phyloP scores from a whole-genome alignment of 1,284 basidiomycete species.

The Paramarasmius palmivorus region DNA sequence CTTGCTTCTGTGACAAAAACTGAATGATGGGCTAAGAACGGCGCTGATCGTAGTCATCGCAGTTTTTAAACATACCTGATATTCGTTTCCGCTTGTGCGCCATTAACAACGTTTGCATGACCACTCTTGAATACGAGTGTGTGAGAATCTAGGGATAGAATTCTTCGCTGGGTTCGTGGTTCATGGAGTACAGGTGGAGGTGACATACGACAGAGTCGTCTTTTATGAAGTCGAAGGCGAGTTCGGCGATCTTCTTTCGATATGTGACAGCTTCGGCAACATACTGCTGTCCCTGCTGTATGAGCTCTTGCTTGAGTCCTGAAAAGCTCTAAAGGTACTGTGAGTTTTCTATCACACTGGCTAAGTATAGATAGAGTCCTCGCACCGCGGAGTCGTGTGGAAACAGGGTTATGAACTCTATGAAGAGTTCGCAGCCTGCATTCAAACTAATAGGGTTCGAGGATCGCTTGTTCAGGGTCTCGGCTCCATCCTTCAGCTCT shows the following conservation, averaged over 20 bases:
- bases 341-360: constrained; percentile 12
- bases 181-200: constrained; percentile 7
- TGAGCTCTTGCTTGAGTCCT: constrained; percentile 80
- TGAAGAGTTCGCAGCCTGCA: constrained; percentile 90
- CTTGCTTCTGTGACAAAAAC: constrained; percentile 98
- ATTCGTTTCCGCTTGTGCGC: constrained; percentile 92
- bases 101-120: constrained; percentile 88
- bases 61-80: constrained; percentile 44
- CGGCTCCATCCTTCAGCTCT: constrained; percentile 76
- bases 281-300: constrained; percentile 77
- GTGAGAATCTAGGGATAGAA: constrained; percentile 79
- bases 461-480: constrained; percentile 61
- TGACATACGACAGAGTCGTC: constrained; percentile 83
- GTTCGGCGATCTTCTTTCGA: constrained; percentile 86
- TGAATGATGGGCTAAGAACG: constrained; percentile 22
- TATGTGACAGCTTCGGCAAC: constrained; percentile 82
- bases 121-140: constrained; percentile 94
- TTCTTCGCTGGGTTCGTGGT: constrained; percentile 8
- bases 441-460: constrained; percentile 84
- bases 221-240: constrained; percentile 91
- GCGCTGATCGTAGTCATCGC: background rate
- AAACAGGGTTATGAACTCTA: constrained; percentile 83
- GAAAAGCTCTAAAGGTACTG: constrained; percentile 63
- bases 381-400: constrained; percentile 81
- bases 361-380: constrained; percentile 9